These are phyloP conservation scores for Amoebophrya sp. DNA, from an alignment of 169 alveolate species.

Conservation along the genomic window DNA sequence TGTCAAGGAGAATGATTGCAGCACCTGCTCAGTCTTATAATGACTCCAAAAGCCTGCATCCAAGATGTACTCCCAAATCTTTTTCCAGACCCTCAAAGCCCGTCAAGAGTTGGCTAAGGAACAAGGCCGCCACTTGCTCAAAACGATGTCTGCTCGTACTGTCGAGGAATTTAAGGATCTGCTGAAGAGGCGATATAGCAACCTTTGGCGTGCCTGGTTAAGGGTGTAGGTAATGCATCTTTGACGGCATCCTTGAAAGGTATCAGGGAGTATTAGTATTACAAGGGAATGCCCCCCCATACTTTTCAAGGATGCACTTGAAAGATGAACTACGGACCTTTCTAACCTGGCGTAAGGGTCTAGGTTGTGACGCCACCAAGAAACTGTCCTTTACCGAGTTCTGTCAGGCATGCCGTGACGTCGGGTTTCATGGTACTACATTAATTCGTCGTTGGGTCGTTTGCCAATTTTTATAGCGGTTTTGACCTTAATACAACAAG, in stretches of 20 bases:
- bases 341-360: neutral
- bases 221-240: too few species aligned
- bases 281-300: too few species aligned
- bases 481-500: too few species aligned
- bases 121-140: neutral
- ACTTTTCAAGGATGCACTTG: too few species aligned
- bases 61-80: too few species aligned
- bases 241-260: too few species aligned
- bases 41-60: too few species aligned
- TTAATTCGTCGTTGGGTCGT: too few species aligned
- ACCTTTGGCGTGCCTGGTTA: slow-evolving; percentile 11
- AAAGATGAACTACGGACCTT: too few species aligned
- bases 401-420: neutral
- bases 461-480: neutral
- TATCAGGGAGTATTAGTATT: too few species aligned
- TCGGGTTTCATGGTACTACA: neutral
- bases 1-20: too few species aligned
- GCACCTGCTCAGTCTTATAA: too few species aligned
- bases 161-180: neutral
- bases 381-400: neutral
- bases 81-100: neutral
- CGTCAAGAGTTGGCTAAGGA: neutral
- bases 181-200: neutral
- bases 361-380: slow-evolving; percentile 8
- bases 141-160: neutral